Percentiles rank a stretch among this genome's conserved stretches.
These are phyloP conservation scores for Penicillium antarcticum DNA, from an alignment of 495 filamentous ascomycete genomes.

Conservation along the genomic window DNA sequence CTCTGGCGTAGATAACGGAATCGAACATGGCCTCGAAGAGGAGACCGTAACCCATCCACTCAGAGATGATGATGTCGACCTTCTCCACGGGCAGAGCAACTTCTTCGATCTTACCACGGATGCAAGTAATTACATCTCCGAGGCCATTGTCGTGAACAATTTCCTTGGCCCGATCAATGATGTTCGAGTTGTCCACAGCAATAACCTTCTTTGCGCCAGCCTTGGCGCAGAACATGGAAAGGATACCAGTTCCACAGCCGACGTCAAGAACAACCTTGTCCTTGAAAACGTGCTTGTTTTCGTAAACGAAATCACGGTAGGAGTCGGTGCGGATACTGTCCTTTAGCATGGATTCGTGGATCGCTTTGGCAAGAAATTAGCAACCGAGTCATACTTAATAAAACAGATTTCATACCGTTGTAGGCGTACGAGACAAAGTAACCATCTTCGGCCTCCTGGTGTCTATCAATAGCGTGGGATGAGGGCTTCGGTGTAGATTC, in stretches of 20 bases:
- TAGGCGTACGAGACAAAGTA: slow-evolving; percentile 83
- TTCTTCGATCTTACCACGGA: slow-evolving; percentile 92
- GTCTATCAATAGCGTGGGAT: slow-evolving; percentile 15
- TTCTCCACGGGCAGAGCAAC: slow-evolving; percentile 72
- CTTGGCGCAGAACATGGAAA: slow-evolving; percentile 91
- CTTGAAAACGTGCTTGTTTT: slow-evolving; percentile 87
- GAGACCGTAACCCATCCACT: slow-evolving; percentile 97
- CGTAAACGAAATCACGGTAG: slow-evolving; percentile 69
- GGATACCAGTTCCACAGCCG: slow-evolving; percentile 87
- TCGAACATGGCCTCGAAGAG: slow-evolving; percentile 96
- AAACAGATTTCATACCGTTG: slow-evolving; percentile 51
- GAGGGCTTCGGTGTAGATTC: slow-evolving; percentile 16
- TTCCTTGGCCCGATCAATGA: slow-evolving; percentile 83
- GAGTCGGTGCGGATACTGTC: slow-evolving; percentile 64
- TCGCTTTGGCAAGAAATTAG: slow-evolving; percentile 49
- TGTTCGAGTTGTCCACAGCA: slow-evolving; percentile 89
- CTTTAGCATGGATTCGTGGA: slow-evolving; percentile 92
- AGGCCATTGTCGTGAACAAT: slow-evolving; percentile 81
- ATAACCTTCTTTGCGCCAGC: slow-evolving; percentile 89
- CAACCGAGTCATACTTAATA: not conserved
- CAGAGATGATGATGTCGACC: slow-evolving; percentile 93
- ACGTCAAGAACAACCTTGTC: slow-evolving; percentile 90
- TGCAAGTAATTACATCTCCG: slow-evolving; percentile 70
- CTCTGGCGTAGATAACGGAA: slow-evolving; percentile 84
- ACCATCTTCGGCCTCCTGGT: slow-evolving; percentile 47